Percentiles rank a stretch among this genome's conserved stretches.
Conservation (phyloP, 345 rosid genomes). For the Pelargonium nanum region DNA sequence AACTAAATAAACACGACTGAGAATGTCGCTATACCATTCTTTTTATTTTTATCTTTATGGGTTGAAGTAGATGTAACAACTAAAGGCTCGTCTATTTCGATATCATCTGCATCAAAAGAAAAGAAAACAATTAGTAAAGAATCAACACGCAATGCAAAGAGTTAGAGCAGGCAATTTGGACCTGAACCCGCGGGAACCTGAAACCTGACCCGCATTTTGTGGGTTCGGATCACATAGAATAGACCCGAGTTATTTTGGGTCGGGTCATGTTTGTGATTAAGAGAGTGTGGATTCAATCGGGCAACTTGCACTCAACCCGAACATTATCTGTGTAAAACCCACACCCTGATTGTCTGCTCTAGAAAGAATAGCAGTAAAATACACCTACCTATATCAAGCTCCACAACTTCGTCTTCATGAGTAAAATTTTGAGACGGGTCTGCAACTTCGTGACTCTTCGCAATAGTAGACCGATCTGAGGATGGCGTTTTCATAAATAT, state of each 20-base stretch:
- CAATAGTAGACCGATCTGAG: slow-evolving; percentile 15
- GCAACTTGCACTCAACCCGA: too few species aligned
- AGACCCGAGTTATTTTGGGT: too few species aligned
- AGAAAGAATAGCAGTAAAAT: background rate
- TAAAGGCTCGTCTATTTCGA: slow-evolving; percentile 38
- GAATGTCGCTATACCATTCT: slow-evolving; percentile 17
- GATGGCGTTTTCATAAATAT: slow-evolving; percentile 27
- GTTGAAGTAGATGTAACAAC: slow-evolving; percentile 18
- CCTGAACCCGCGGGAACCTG: too few species aligned
- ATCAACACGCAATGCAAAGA: background rate
- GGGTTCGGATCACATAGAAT: too few species aligned
- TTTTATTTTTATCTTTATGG: slow-evolving; percentile 18
- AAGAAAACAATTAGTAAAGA: slow-evolving; percentile 3
- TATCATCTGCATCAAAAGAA: slow-evolving; percentile 35
- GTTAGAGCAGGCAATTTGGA: too few species aligned
- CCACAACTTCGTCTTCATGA: slow-evolving; percentile 19
- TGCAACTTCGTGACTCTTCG: background rate
- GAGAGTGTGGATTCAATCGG: too few species aligned
- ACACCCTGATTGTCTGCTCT: too few species aligned
- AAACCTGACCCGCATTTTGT: too few species aligned
- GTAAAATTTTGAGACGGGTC: background rate
- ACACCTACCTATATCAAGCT: slow-evolving; percentile 34
- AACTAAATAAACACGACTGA: slow-evolving; percentile 7
- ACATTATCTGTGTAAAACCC: too few species aligned
- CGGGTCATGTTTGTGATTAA: too few species aligned